A percentile compares a stretch with the other conserved stretches of the same genome.
phyloP scores from a whole-genome alignment of 768 basidiomycete species.

The Trichaptum fuscoviolaceum region DNA sequence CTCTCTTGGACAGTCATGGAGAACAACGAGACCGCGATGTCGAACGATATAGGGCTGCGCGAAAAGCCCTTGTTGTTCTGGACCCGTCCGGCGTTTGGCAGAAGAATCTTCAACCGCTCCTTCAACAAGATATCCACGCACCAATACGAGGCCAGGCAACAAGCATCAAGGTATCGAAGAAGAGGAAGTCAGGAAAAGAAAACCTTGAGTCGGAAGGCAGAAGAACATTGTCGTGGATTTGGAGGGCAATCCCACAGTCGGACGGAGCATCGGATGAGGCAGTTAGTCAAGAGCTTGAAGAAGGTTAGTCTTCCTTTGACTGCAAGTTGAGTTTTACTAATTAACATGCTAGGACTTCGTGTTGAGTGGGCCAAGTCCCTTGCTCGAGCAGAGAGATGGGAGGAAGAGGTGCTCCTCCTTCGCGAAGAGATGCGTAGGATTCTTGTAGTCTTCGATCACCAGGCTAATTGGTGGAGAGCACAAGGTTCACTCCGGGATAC shows the following conservation, averaged over 20 bases:
- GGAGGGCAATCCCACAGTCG: slow-evolving; percentile 1
- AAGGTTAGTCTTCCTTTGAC: not conserved
- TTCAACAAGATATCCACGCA: slow-evolving; percentile 6
- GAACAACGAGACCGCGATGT: not conserved
- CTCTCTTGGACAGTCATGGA: not conserved
- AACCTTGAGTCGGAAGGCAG: slow-evolving; percentile 12
- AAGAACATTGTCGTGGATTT: slow-evolving; percentile 1
- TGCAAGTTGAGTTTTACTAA: slow-evolving; percentile 1
- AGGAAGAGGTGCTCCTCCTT: slow-evolving; percentile 29
- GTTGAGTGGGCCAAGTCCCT: slow-evolving; percentile 17
- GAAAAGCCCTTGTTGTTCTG: slow-evolving; percentile 1
- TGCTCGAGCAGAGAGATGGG: slow-evolving; percentile 28
- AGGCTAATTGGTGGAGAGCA: slow-evolving; percentile 16
- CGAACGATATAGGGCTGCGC: not conserved
- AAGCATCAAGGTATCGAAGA: not conserved
- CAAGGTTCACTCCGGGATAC: not conserved
- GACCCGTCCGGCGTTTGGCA: slow-evolving; percentile 6
- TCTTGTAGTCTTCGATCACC: slow-evolving; percentile 15
- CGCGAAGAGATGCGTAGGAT: slow-evolving; percentile 30
- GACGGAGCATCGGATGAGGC: slow-evolving; percentile 5
- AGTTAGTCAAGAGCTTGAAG: not conserved
- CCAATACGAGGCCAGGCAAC: not conserved
- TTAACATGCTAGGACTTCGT: slow-evolving; percentile 3
- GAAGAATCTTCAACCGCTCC: not conserved
- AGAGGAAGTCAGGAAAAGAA: slow-evolving; percentile 8